These are phyloP conservation scores for Gossypium lobatum DNA, from an alignment of 441 rosid genomes.

Conservation along the genomic window DNA sequence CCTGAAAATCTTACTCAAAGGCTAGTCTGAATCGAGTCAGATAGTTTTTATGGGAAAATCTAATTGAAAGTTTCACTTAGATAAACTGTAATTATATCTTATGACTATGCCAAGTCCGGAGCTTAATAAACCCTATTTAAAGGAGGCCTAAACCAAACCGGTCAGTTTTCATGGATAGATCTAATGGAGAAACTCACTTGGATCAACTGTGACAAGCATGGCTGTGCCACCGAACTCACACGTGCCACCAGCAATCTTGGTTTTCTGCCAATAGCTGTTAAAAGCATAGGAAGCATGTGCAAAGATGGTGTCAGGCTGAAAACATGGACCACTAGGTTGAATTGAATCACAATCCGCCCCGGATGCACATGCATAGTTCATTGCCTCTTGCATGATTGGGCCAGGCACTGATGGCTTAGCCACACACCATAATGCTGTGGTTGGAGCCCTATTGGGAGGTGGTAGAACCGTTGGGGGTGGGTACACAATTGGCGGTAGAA, in stretches of 20 bases:
- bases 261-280: constrained; percentile 85
- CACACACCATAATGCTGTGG: constrained; percentile 73
- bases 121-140: no score
- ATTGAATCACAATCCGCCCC: constrained; percentile 80
- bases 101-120: no score
- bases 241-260: constrained; percentile 62
- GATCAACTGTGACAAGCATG: constrained; percentile 82
- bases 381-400: constrained; percentile 79
- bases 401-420: constrained; percentile 92
- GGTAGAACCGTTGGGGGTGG: constrained; percentile 66
- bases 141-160: no score
- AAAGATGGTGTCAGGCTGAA: constrained; percentile 58
- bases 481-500: constrained; percentile 59
- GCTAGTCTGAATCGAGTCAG: no score
- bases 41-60: no score
- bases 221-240: constrained; percentile 91
- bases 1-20: no score
- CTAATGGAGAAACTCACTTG: constrained; percentile 41
- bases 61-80: no score
- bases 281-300: constrained; percentile 89
- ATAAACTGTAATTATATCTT: no score
- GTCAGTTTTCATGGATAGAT: no score
- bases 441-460: constrained; percentile 31
- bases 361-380: constrained; percentile 84
- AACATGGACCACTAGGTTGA: constrained; percentile 63